Conservation (phyloP, 345 rosid genomes). For the Eucalyptus brandiana region DNA sequence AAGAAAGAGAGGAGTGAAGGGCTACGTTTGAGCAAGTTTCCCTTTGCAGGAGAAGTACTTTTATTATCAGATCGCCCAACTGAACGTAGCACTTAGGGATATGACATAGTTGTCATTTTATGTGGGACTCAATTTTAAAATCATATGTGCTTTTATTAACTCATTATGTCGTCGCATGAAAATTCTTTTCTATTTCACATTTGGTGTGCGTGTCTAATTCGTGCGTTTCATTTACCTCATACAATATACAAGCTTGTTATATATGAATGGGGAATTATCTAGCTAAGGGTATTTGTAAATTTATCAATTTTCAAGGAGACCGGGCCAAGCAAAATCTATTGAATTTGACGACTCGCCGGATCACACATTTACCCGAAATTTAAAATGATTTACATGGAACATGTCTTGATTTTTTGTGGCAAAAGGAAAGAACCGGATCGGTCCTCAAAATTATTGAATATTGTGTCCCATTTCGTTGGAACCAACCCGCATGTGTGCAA, state of each 20-base stretch:
- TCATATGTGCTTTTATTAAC: not conserved
- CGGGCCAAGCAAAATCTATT: accelerated
- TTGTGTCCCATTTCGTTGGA: not conserved
- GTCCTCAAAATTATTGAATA: not conserved
- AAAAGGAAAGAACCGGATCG: not conserved
- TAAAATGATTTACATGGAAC: accelerated
- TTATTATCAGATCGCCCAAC: not conserved
- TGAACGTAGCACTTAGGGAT: not conserved
- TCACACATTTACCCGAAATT: not conserved
- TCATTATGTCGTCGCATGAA: not conserved
- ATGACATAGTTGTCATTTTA: not conserved
- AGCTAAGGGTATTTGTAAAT: not conserved
- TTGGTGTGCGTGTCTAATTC: not conserved
- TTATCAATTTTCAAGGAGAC: not conserved
- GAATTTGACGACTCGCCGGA: accelerated
- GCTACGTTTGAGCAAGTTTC: not conserved
- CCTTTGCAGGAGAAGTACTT: not conserved
- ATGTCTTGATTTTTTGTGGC: accelerated
- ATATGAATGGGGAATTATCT: not conserved
- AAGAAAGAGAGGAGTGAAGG: not conserved
- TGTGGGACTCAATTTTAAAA: not conserved
- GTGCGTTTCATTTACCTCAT: accelerated
- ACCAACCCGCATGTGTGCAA: not conserved
- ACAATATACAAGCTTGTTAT: not conserved
- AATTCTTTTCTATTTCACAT: not conserved